Base-by-base conservation (phyloP, 768 basidiomycete species). In the Russula ochroleuca region DNA sequence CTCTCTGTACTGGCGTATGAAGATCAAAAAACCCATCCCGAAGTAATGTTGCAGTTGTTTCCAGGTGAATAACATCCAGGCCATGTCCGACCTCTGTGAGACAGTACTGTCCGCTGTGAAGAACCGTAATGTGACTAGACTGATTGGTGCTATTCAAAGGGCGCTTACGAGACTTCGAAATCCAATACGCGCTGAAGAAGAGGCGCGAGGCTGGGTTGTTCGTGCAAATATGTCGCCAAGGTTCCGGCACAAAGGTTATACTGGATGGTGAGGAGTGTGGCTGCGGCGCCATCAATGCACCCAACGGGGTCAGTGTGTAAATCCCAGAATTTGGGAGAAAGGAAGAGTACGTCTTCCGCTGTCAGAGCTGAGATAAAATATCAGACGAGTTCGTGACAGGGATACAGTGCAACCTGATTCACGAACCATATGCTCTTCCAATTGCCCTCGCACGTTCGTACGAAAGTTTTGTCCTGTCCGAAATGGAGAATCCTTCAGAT, bases 11-110 rank as follows among this genome's bases (percentile, higher is more conserved):
- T 2, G 79, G 78, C 0, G 78, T 78, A 63, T 78, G 67, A 14
- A 81, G 69, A 28, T 71, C 67, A 57, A 79, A 79, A 8, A 69
- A 69, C 0, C 79, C 80, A n/a, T 70, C 67, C 0, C 72, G 70
- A 1, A 78, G 70, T 28, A 74, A 69, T 0, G 76, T 79, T 5
- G 78, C 79, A 0, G 74, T 76, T 0, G 81, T 81, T 66, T 81
- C 79, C 14, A 80, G 56, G 67, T 79, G 74, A 19, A 72, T 56
- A 17, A 72, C 75, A 58, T 81, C 79, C 4, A 81, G 70, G 19
- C 80, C 81, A 57, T 80, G 81, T 0, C 76, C 79, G 8, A 80
- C 61, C 67, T 81, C 81, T 1, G 80, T 80, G 41, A 82, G 66
- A 54, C 75, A 75, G 65, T 72, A 81, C 59, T 78, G 78, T 1